Evolutionary conservation across 108 stramenopile genomes (phyloP), one percentile per base, ranked within the genome.

Genomic region (Licmophora abbreviata): DNA sequence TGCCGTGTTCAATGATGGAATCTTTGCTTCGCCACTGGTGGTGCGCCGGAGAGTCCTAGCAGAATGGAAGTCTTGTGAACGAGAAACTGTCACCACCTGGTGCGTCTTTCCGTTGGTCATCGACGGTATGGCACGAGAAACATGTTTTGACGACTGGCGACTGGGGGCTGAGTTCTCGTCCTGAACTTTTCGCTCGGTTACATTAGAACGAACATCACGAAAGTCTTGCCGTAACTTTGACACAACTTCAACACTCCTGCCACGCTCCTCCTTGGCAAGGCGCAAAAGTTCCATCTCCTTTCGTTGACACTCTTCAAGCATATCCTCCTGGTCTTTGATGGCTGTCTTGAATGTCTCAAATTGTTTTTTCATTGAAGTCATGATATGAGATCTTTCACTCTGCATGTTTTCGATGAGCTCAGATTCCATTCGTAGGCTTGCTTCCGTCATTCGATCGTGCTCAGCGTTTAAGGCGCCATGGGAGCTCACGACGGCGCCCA

Each of bases 401-500:
- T 63, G 46, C 0, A 76, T 51, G 6, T 54, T 54, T 14, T 76
- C 74, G 1, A 72, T 28, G 40, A 76, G 33, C 38, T 43, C 51
- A 22, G 35, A 45, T 45, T 76, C 74, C 18, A 61, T 51, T 1
- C 44, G 38, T 18, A 61, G 55, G 27, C 65, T 40, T 15, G 61
- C 37, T 29, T 76, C 74, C n/a, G 69, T 18, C 38, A 71, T 54
- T 36, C 70, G 40, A 37, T 76, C 74, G 29, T 76, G 67, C 63
- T 76, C 70, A 31, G 70, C 63, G 43, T 57, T 60, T 0, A 76
- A 43, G 8, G 70, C 54, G 48, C 54, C 49, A 33, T 76, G 63
- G 20, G 64, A 66, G 55, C 66, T 68, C 17, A 76, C 54, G 54
- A 76, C 60, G 33, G 44, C 56, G 10, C 51, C 48, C 62, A 76